Base-by-base conservation (phyloP, 2,329 filamentous ascomycete genomes). In the Triangularia verruculosa region DNA sequence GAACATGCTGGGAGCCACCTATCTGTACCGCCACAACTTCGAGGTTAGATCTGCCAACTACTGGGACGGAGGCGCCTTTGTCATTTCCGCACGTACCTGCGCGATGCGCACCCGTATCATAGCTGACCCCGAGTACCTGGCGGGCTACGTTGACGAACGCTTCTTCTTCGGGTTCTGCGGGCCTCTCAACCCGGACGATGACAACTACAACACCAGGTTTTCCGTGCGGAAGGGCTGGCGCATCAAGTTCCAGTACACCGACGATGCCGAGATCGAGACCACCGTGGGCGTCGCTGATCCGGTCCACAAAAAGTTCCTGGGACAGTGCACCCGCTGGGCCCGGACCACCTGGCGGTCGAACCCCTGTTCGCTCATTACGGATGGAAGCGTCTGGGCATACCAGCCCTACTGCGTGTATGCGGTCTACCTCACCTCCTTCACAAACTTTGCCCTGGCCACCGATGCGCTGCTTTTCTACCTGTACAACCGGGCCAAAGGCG, bases 1-100 rank as follows among this genome's bases (percentile, higher is more conserved):
- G 72, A 87, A 88, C 72, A 80, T 86, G 70, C 75, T 88, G 17
- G 85, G 83, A 0, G 81, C 81, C 28, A 72, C 80, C n/a, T 88
- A 88, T 70, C 79, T 89, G 0, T 80, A 84, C 67, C 82, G 86
- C 0, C 84, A 87, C 72, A 88, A 87, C 70, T 89, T 83, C 71
- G 86, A 89, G 70, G 82, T 85, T 59, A 78, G 81, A 0, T 77
- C 83, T 0, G 82, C 82, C 6, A 84, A 83, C 65, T 76, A 80
- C 6, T 74, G 88, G 9, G 86, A 89, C 62, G 84, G 84, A 8
- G 84, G 83, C 9, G 78, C 86, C 20, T 86, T 84, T 57, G 83
- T 85, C 1, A 76, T 88, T 1, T 87, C 84, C 0, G 83, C 84
- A 0, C 79, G 85, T 4, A 87, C 85, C 0, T 78, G 77, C 0